phyloP scores from a whole-genome alignment of 306 rosid genomes.

The Trifolium pratense region DNA sequence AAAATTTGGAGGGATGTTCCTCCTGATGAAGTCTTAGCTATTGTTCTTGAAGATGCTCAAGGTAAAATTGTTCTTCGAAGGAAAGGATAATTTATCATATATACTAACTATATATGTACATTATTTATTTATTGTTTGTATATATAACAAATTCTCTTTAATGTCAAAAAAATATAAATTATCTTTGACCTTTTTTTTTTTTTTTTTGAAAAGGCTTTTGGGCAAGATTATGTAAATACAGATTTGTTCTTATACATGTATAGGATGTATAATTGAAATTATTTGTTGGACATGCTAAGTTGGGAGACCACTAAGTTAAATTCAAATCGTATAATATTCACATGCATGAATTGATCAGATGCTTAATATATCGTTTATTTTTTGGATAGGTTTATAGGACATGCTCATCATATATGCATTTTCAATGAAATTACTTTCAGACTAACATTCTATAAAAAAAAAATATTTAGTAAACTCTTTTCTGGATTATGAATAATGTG shows the following conservation, averaged over 20 bases:
- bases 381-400: background rate
- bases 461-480: too few relatives aligned
- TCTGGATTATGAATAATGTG: too few relatives aligned
- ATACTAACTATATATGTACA: background rate
- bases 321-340: background rate
- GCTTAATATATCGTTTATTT: too few relatives aligned
- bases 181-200: background rate
- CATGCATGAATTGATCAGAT: background rate
- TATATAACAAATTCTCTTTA: constrained; percentile 2
- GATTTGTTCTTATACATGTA: background rate
- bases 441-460: too few relatives aligned
- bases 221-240: constrained; percentile 10
- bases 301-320: constrained; percentile 4
- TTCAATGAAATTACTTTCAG: too few relatives aligned
- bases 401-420: too few relatives aligned
- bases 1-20: constrained; percentile 58
- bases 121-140: background rate
- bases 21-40: constrained; percentile 55
- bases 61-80: constrained; percentile 67
- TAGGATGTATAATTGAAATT: constrained; percentile 11
- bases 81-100: constrained; percentile 36
- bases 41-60: constrained; percentile 67
- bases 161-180: too few relatives aligned
- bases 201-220: background rate
- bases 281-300: constrained; percentile 1